Percentiles rank a stretch among this genome's conserved stretches.
phyloP scores from a whole-genome alignment of 2,329 filamentous ascomycete genomes.

The Colletotrichum magnum region DNA sequence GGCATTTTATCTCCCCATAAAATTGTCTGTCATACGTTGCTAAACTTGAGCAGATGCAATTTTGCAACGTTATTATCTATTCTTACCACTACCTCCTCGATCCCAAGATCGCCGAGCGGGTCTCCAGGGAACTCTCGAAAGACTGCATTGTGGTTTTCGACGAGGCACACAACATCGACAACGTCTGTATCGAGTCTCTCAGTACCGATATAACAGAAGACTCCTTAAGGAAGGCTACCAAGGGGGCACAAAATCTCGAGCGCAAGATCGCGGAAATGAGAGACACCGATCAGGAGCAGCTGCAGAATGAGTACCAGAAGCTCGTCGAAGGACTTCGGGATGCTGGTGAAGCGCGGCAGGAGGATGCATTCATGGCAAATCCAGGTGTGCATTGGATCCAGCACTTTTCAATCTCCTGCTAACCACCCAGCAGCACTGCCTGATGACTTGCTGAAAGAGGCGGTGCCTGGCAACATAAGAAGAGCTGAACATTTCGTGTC shows the following conservation, averaged over 20 bases:
- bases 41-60: slow-evolving; percentile 80
- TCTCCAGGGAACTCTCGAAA: slow-evolving; percentile 95
- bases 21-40: slow-evolving; percentile 7
- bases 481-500: slow-evolving; percentile 96
- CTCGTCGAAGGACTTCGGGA: slow-evolving; percentile 92
- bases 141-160: slow-evolving; percentile 99
- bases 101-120: slow-evolving; percentile 95
- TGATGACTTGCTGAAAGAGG: slow-evolving; percentile 94
- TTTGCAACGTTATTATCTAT: slow-evolving; percentile 99
- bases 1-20: slow-evolving; percentile 25
- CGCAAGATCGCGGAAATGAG: slow-evolving; percentile 95
- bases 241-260: slow-evolving; percentile 92
- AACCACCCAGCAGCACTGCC: slow-evolving; percentile 75
- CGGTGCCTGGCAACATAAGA: slow-evolving; percentile 95
- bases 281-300: slow-evolving; percentile 91
- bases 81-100: slow-evolving; percentile 99
- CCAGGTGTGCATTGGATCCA: slow-evolving; percentile 64
- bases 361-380: slow-evolving; percentile 98
- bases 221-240: slow-evolving; percentile 89
- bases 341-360: slow-evolving; percentile 89
- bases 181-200: slow-evolving; percentile 97
- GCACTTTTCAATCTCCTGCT: slow-evolving; percentile 30
- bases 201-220: slow-evolving; percentile 98
- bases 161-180: slow-evolving; percentile 99
- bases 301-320: slow-evolving; percentile 96